These are phyloP conservation scores for Isoetes engelmannii DNA, from an alignment of 83 land plant genomes.

Conservation along the genomic window DNA sequence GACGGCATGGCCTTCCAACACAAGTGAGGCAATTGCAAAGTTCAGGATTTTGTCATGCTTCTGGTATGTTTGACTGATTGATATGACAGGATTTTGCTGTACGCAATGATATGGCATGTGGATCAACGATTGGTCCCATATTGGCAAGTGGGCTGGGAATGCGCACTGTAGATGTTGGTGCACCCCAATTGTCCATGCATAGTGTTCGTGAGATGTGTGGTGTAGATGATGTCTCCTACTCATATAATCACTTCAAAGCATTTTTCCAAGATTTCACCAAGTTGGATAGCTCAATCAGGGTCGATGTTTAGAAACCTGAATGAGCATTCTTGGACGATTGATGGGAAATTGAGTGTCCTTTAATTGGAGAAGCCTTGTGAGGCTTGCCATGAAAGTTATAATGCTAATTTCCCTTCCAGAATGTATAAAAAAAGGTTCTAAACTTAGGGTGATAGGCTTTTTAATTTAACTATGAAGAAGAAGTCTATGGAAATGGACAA, in stretches of 20 bases:
- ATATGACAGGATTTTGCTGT: constrained; percentile 90
- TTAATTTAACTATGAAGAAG: too few relatives aligned
- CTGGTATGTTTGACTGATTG: not conserved
- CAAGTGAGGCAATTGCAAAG: constrained; percentile 39
- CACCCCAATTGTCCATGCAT: constrained; percentile 96
- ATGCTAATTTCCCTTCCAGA: too few relatives aligned
- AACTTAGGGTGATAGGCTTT: too few relatives aligned
- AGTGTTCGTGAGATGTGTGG: constrained; percentile 98
- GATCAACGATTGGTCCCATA: constrained; percentile 97
- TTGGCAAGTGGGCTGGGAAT: constrained; percentile 94
- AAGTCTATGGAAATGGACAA: too few relatives aligned
- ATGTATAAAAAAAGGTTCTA: too few relatives aligned
- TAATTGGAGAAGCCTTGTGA: too few relatives aligned
- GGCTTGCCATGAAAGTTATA: too few relatives aligned
- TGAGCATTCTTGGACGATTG: too few relatives aligned
- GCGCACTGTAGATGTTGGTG: constrained; percentile 95
- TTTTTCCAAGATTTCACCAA: constrained; percentile 59
- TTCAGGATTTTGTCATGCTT: too few relatives aligned
- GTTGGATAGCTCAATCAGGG: constrained; percentile 54
- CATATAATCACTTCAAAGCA: constrained; percentile 88
- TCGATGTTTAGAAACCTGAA: constrained; percentile 27
- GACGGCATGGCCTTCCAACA: constrained; percentile 57
- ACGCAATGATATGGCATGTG: constrained; percentile 95
- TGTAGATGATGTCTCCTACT: constrained; percentile 70
- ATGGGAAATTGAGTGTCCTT: too few relatives aligned